These are phyloP conservation scores for Hypholoma sublateritium DNA, from an alignment of 768 basidiomycete species.

Conservation along the genomic window DNA sequence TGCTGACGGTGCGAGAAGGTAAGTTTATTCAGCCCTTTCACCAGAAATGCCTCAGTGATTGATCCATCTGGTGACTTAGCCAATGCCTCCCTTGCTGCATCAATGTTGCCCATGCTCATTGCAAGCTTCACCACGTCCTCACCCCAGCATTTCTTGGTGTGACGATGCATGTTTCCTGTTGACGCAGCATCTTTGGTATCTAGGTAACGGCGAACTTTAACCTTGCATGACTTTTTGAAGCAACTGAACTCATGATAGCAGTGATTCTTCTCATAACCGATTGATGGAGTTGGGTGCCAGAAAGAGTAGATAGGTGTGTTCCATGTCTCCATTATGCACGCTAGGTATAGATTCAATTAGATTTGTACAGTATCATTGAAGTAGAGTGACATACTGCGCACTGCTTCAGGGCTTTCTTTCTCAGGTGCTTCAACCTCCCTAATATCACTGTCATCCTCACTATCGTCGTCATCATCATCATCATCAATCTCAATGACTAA, in stretches of 20 bases:
- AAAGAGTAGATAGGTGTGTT: constrained; percentile 16
- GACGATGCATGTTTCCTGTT: constrained; percentile 23
- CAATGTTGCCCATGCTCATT: not conserved
- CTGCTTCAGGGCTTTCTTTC: not conserved
- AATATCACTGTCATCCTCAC: not conserved
- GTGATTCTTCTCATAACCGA: constrained; percentile 7
- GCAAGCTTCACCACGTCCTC: constrained; percentile 19
- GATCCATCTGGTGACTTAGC: constrained; percentile 5
- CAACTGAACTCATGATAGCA: constrained; percentile 13
- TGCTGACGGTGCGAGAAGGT: constrained; percentile 17
- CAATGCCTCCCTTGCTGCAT: not conserved
- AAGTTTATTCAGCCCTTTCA: constrained; percentile 10
- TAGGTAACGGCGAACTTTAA: constrained; percentile 8
- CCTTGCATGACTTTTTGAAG: constrained; percentile 6
- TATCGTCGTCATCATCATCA: not conserved
- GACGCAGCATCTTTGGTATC: constrained; percentile 14
- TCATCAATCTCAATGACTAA: not conserved
- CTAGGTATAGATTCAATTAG: not conserved
- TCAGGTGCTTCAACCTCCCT: not conserved
- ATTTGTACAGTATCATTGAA: not conserved
- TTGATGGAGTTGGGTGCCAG: constrained; percentile 7
- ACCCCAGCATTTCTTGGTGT: constrained; percentile 29
- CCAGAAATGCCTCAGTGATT: not conserved
- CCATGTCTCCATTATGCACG: constrained; percentile 5
- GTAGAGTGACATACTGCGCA: not conserved